These are phyloP conservation scores for Iberis amara DNA, from an alignment of 441 rosid species.

Conservation along the genomic window DNA sequence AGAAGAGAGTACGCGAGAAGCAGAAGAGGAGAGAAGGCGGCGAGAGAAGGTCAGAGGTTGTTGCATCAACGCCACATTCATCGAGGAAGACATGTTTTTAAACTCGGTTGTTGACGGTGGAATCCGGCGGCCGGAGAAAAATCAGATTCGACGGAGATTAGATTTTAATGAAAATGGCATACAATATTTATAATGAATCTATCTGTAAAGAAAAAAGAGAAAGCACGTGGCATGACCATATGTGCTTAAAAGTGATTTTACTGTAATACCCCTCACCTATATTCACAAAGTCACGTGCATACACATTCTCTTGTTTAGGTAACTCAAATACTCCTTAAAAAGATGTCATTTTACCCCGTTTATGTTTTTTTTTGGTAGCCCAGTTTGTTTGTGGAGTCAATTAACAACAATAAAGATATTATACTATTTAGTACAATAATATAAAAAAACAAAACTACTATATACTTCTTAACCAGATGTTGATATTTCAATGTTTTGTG, in stretches of 20 bases:
- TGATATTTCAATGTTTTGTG: background rate
- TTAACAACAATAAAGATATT: no score
- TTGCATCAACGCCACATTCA: conserved; percentile 36
- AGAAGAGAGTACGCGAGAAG: conserved; percentile 30
- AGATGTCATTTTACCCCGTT: no score
- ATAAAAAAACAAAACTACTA: no score
- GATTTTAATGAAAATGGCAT: background rate
- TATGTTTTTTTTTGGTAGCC: no score
- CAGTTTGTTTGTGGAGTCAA: no score
- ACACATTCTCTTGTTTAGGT: background rate
- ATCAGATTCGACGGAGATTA: conserved; percentile 20
- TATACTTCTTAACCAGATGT: no score
- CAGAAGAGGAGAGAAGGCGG: conserved; percentile 25
- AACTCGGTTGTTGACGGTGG: background rate
- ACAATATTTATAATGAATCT: conserved; percentile 20
- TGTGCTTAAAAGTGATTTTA: background rate
- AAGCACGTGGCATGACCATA: conserved; percentile 11
- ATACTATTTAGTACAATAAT: no score
- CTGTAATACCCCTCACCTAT: conserved; percentile 25
- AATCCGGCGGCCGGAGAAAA: conserved; percentile 24
- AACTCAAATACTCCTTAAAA: no score
- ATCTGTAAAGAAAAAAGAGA: no score
- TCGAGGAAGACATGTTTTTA: conserved; percentile 23
- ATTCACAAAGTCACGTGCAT: conserved; percentile 18
- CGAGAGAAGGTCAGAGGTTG: conserved; percentile 36